Conservation (phyloP, 2,329 filamentous ascomycete genomes). For the Botryotinia narcissicola region DNA sequence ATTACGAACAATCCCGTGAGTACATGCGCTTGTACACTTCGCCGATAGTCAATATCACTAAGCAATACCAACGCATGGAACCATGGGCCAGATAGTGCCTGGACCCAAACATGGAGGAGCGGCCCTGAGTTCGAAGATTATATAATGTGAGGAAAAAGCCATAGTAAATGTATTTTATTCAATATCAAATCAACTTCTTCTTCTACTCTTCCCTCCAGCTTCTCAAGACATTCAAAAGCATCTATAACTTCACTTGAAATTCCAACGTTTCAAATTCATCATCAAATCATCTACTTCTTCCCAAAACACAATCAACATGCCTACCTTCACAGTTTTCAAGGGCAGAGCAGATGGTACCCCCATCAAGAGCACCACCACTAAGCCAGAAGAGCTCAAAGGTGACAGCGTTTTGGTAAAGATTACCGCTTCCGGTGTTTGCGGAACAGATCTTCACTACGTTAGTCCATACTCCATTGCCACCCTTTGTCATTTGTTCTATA, state of each 20-base stretch:
- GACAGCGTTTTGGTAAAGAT: conserved; percentile 24
- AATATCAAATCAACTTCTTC: conserved; percentile 10
- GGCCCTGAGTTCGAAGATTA: conserved; percentile 14
- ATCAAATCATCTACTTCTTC: background rate
- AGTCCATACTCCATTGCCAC: background rate
- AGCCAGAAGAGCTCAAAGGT: conserved; percentile 19
- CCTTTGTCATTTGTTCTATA: background rate
- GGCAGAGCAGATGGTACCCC: conserved; percentile 16
- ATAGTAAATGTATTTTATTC: background rate
- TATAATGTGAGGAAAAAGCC: background rate
- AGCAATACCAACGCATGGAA: background rate
- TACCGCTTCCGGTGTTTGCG: conserved; percentile 24
- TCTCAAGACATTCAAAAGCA: background rate
- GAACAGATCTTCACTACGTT: conserved; percentile 25
- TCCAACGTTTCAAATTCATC: background rate
- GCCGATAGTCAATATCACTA: background rate
- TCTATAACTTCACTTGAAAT: conserved; percentile 2
- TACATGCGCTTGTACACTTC: background rate
- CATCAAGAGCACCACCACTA: conserved; percentile 22
- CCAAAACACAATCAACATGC: conserved; percentile 11
- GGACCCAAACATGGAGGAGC: background rate
- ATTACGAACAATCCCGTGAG: conserved; percentile 1
- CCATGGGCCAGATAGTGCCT: background rate
- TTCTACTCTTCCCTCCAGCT: background rate
- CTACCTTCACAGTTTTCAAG: conserved; percentile 26